Conservation (phyloP, 345 rosid species). For the Atalantia buxifolia region DNA sequence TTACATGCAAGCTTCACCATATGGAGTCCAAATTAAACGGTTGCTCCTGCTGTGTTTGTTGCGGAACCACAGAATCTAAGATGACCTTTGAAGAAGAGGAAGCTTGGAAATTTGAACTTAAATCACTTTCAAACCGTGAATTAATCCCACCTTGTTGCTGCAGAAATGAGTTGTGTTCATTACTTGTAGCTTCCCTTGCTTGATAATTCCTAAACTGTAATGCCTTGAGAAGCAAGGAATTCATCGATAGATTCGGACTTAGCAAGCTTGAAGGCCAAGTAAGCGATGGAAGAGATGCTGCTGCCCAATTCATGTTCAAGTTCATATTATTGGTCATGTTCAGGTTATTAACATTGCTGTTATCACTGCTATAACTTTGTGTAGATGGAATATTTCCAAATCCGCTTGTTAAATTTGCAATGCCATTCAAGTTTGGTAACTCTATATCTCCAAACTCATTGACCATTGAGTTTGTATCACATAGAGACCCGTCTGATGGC, state of each 20-base stretch:
- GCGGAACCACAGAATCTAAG: constrained; percentile 26
- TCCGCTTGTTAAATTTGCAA: constrained; percentile 29
- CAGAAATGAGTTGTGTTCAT: constrained; percentile 31
- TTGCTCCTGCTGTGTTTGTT: constrained; percentile 67
- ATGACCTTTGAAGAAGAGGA: constrained; percentile 56
- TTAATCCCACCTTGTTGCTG: constrained; percentile 32
- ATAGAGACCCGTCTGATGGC: constrained; percentile 72
- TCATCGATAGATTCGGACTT: constrained; percentile 62
- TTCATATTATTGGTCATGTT: constrained; percentile 32
- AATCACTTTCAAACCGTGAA: constrained; percentile 28
- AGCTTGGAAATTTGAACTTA: constrained; percentile 43
- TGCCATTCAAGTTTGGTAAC: constrained; percentile 41
- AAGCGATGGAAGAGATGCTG: constrained; percentile 28
- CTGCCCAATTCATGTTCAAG: constrained; percentile 26
- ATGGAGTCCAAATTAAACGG: constrained; percentile 78
- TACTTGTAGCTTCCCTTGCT: constrained; percentile 41
- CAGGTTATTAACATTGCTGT: constrained; percentile 22
- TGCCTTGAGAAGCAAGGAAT: constrained; percentile 82
- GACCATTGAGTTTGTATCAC: constrained; percentile 66
- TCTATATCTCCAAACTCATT: constrained; percentile 75
- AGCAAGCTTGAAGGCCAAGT: constrained; percentile 65
- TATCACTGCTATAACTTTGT: constrained; percentile 24
- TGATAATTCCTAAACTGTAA: constrained; percentile 63
- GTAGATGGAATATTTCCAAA: constrained; percentile 13
- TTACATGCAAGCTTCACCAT: constrained; percentile 41